A percentile compares a stretch with the other conserved stretches of the same genome.
These are phyloP conservation scores for Leccinum idahoense DNA, from an alignment of 1,284 basidiomycete genomes.

Conservation along the genomic window DNA sequence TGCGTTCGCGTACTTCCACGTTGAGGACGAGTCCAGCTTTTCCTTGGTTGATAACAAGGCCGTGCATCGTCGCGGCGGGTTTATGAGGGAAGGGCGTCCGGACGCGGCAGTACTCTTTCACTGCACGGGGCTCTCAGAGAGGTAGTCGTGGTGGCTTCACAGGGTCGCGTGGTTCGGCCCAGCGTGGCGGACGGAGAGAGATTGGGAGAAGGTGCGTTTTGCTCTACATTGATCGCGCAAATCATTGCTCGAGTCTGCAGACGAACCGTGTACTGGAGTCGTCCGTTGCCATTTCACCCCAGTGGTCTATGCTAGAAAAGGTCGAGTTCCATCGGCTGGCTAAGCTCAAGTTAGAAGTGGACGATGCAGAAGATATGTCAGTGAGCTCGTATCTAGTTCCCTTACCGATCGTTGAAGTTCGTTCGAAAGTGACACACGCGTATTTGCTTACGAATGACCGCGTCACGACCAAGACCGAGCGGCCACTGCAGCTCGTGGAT, in stretches of 20 bases:
- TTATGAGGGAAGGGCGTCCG: slow-evolving; percentile 50
- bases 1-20: slow-evolving; percentile 78
- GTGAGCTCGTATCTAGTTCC: neutral
- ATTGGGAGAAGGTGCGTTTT: slow-evolving; percentile 85
- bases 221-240: neutral
- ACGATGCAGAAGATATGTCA: slow-evolving; percentile 24
- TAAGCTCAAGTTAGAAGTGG: slow-evolving; percentile 90
- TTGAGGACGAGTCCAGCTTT: slow-evolving; percentile 97
- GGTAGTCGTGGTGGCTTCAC: slow-evolving; percentile 41
- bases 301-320: slow-evolving; percentile 95
- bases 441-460: slow-evolving; percentile 97
- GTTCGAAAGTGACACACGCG: slow-evolving; percentile 61
- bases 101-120: slow-evolving; percentile 33
- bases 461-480: slow-evolving; percentile 89
- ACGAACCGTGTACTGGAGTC: slow-evolving; percentile 70
- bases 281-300: slow-evolving; percentile 84
- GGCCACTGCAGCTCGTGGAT: slow-evolving; percentile 87
- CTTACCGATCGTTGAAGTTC: slow-evolving; percentile 4
- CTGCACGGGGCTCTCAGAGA: slow-evolving; percentile 42
- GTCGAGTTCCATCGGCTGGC: slow-evolving; percentile 92
- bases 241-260: slow-evolving; percentile 34
- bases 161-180: slow-evolving; percentile 37
- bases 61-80: slow-evolving; percentile 55
- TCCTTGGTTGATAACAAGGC: slow-evolving; percentile 91
- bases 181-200: slow-evolving; percentile 71